Conservation (phyloP, 345 rosid species). For the Melastoma malabathricum region DNA sequence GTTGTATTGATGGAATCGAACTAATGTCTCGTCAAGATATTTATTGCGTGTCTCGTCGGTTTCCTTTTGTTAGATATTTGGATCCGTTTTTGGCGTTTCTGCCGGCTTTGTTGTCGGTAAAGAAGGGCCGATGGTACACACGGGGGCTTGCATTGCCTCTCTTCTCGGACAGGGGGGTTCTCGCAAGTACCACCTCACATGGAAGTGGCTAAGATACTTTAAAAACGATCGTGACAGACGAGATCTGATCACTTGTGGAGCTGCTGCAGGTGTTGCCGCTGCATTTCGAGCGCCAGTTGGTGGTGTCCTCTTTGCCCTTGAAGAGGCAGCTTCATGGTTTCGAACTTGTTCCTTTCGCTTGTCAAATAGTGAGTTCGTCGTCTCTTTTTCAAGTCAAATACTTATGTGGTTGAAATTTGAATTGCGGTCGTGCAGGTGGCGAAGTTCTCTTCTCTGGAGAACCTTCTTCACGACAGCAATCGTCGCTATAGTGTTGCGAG, state of each 20-base stretch:
- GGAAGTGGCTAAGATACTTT: constrained; percentile 36
- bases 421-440: constrained; percentile 30
- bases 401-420: too few relatives aligned
- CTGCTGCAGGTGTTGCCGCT: constrained; percentile 42
- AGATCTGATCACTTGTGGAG: constrained; percentile 42
- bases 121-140: constrained; percentile 43
- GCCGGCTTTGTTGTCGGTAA: constrained; percentile 38
- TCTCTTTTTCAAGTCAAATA: too few relatives aligned
- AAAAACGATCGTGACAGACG: constrained; percentile 40
- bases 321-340: constrained; percentile 48
- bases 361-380: too few relatives aligned
- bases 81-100: constrained; percentile 29
- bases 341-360: constrained; percentile 2
- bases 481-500: constrained; percentile 56
- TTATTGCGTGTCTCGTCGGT: too few relatives aligned
- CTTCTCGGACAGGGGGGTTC: constrained; percentile 41
- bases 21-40: too few relatives aligned
- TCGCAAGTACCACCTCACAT: constrained; percentile 33
- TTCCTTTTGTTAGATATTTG: constrained; percentile 22
- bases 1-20: too few relatives aligned
- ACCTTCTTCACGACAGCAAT: constrained; percentile 68
- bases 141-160: constrained; percentile 39
- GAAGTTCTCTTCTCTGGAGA: constrained; percentile 74
- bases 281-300: constrained; percentile 46
- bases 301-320: constrained; percentile 40